Base-by-base conservation (phyloP, 306 rosid species). In the Prunus padus region DNA sequence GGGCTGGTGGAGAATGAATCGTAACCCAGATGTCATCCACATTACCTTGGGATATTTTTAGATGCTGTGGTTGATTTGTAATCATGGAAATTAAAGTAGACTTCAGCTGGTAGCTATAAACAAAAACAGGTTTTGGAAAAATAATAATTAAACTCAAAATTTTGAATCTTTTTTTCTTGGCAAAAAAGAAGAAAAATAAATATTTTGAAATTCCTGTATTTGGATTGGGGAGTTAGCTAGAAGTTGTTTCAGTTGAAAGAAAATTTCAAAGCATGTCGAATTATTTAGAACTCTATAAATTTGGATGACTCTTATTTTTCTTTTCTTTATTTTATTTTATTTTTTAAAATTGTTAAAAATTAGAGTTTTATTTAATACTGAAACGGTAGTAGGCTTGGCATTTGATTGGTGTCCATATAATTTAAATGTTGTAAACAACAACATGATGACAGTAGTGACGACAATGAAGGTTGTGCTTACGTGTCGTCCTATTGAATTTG, bases 21-120 rank as follows among this genome's bases (percentile, higher is more conserved):
- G 65, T 72, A 59, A 55, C 78, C 79, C 3, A 72, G 63, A 76
- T 69, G 69, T 81, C 84, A 61, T 52, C 79, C 76, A 81, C 84
- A 10, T 69, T 61, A 55, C 25, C 10, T 66, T 49, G 50, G 67
- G 60, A 60, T 74, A 18, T 76, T 78, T 52, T 33, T 63, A 42
- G 20, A 25, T 47, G 20, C 44, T 50, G 13, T 14, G 25, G 57
- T 60, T 63, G 40, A 52, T 42, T 57, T 51, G 56, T 52, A 50
- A 76, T 71, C 74, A 70, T 77, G 69, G 64, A 61, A 28, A 69
- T n/a, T 50, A 74, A 59, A 65, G 79, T 75, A 51, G 20, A 28
- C 11, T 3, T 37, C 55, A 63, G 56, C 44, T 46, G 9, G 42
- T 37, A 37, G 71, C 2, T 8, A 46, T 25, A 8, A 50, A 42